Evolutionary conservation across 208 protist genomes (phyloP).

Genomic region (Trypanosoma theileri): DNA sequence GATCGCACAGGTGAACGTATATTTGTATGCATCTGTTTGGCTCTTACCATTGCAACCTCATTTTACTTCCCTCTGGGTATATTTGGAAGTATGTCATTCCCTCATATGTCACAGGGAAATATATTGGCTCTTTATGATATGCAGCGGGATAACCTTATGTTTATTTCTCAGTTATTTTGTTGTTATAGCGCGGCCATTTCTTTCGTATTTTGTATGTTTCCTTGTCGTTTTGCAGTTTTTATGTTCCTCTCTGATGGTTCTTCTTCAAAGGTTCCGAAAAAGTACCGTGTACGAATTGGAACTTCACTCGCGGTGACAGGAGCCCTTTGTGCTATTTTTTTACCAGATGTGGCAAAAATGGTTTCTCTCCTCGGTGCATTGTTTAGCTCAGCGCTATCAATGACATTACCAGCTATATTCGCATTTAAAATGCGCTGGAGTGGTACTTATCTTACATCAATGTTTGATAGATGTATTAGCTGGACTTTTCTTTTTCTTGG

Average conservation of each 20-base stretch:
- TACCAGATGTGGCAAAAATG: conserved; percentile 64
- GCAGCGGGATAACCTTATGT: conserved; percentile 56
- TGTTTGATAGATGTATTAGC: conserved; percentile 41
- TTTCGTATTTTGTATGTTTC: conserved; percentile 79
- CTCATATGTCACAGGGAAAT: conserved; percentile 56
- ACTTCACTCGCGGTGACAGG: conserved; percentile 36
- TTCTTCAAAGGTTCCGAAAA: conserved; percentile 55
- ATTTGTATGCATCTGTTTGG: conserved; percentile 60
- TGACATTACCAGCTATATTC: conserved; percentile 78
- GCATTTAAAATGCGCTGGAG: conserved; percentile 62
- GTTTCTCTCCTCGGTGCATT: conserved; percentile 67
- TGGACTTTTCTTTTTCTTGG: conserved; percentile 50
- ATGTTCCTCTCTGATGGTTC: conserved; percentile 68
- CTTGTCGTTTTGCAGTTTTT: conserved; percentile 60
- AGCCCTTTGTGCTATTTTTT: conserved; percentile 54
- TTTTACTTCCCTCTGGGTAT: conserved; percentile 64
- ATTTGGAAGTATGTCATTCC: conserved; percentile 67
- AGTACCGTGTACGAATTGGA: conserved; percentile 49
- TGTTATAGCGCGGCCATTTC: conserved; percentile 72
- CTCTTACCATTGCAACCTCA: conserved; percentile 47
- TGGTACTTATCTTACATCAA: conserved; percentile 57
- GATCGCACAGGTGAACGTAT: conserved; percentile 63
- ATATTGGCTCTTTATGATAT: conserved; percentile 64
- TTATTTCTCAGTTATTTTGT: conserved; percentile 65
- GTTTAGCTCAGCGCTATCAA: conserved; percentile 76